Evolutionary conservation across 805 yeast genomes (phyloP).

Genomic region (Candida pini): DNA sequence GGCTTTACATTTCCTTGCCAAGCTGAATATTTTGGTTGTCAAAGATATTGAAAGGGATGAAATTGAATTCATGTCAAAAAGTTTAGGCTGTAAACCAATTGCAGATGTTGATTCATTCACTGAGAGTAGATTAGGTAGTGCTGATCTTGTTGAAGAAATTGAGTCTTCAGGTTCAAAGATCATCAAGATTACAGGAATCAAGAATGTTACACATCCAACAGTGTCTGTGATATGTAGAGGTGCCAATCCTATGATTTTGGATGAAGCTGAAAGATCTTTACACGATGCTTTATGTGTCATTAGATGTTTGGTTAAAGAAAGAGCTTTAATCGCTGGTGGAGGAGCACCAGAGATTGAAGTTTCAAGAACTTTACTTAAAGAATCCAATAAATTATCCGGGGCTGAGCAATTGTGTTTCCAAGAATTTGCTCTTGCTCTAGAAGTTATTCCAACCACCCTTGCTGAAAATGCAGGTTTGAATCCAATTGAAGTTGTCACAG

Average conservation of each 20-base stretch:
- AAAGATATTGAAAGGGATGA: conserved; percentile 96
- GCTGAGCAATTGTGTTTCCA: conserved; percentile 87
- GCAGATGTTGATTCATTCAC: conserved; percentile 92
- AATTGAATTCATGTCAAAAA: conserved; percentile 78
- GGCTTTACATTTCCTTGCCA: conserved; percentile 90
- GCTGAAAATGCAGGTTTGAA: conserved; percentile 95
- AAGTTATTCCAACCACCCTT: conserved; percentile 86
- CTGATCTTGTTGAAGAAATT: conserved; percentile 87
- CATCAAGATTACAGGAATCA: conserved; percentile 81
- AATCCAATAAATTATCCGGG: conserved; percentile 69
- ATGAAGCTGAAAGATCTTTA: conserved; percentile 94
- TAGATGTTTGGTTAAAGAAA: conserved; percentile 81
- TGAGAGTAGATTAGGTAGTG: conserved; percentile 88
- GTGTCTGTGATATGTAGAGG: conserved; percentile 93
- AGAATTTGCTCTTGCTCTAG: conserved; percentile 88
- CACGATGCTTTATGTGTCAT: conserved; percentile 97
- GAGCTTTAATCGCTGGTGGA: conserved; percentile 94
- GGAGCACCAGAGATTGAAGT: conserved; percentile 97
- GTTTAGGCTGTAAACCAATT: conserved; percentile 91
- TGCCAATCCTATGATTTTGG: conserved; percentile 83
- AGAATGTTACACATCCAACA: conserved; percentile 52
- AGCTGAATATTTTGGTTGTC: conserved; percentile 87
- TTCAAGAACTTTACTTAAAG: conserved; percentile 65
- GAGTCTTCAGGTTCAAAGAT: conserved; percentile 87
- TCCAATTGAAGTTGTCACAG: conserved; percentile 87